Conservation (phyloP, 1,284 basidiomycete species). For the Ganoderma lucidum region DNA sequence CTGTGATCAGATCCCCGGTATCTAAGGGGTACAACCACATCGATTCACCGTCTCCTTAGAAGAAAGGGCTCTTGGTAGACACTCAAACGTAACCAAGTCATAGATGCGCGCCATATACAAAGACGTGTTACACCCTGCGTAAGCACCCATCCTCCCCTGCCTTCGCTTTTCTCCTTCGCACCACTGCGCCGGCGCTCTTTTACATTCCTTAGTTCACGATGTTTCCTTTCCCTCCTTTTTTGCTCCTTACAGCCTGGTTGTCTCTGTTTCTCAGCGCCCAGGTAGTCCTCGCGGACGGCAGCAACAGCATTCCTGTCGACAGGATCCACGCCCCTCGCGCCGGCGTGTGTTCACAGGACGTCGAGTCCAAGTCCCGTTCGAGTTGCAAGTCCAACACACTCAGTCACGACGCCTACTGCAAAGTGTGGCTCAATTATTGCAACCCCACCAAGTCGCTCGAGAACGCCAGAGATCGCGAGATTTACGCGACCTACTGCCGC, state of each 20-base stretch:
- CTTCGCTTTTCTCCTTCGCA: not conserved
- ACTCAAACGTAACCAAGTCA: not conserved
- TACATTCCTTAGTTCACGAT: not conserved
- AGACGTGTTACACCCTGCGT: not conserved
- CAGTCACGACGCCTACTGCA: no score
- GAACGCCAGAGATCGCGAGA: no score
- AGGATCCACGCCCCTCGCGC: no score
- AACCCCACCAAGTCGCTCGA: no score
- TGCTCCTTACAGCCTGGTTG: not conserved
- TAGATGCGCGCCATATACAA: not conserved
- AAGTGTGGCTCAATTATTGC: no score
- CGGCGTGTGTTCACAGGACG: no score
- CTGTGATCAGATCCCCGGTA: no score
- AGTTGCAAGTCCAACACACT: no score
- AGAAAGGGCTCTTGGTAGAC: not conserved
- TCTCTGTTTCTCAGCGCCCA: not conserved
- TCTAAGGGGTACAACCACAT: not conserved
- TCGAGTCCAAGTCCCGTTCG: no score
- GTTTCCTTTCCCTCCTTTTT: not conserved
- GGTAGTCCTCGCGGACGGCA: not conserved
- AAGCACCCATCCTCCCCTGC: not conserved
- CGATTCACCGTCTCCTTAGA: not conserved
- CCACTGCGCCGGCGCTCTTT: not conserved
- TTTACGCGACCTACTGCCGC: no score
- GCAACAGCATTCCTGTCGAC: no score